Percentiles rank a stretch among this genome's conserved stretches.
Evolutionary conservation across 768 basidiomycete genomes (phyloP).

Genomic region (Russula compacta): DNA sequence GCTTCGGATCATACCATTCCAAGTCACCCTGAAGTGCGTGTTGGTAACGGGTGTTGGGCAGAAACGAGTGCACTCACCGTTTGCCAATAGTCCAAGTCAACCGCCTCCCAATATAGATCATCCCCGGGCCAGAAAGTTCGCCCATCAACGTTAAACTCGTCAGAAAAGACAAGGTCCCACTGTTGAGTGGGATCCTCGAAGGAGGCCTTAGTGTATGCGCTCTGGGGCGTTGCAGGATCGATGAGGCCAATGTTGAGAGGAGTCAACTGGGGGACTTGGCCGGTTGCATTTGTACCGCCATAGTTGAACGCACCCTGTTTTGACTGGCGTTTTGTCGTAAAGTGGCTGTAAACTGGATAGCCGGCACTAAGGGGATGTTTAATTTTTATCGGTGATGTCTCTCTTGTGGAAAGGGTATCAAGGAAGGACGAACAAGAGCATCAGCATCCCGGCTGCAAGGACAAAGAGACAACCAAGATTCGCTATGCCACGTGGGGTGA

Average conservation of each 20-base stretch:
- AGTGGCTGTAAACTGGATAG: conserved; percentile 42
- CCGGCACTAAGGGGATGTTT: conserved; percentile 22
- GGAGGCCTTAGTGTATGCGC: conserved; percentile 21
- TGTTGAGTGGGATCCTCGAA: conserved; percentile 25
- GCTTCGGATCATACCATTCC: conserved; percentile 53
- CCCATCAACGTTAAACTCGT: conserved; percentile 38
- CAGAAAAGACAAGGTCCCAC: conserved; percentile 35
- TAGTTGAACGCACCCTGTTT: conserved; percentile 56
- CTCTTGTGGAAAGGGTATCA: background rate
- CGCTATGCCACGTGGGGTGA: conserved; percentile 50
- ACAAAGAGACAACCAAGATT: conserved; percentile 61
- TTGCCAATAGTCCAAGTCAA: conserved; percentile 39
- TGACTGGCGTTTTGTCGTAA: conserved; percentile 32
- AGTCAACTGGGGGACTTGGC: conserved; percentile 41
- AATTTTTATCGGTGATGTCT: background rate
- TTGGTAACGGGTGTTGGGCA: background rate
- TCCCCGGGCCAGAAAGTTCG: conserved; percentile 37
- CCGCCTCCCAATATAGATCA: conserved; percentile 37
- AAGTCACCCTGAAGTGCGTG: conserved; percentile 27
- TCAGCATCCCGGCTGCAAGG: conserved; percentile 39
- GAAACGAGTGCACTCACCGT: conserved; percentile 35
- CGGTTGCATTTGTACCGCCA: conserved; percentile 65
- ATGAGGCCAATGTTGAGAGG: conserved; percentile 16
- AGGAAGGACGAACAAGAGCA: conserved; percentile 43
- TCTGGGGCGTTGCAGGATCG: conserved; percentile 36